These are phyloP conservation scores for Eutrema japonicum DNA, from an alignment of 345 rosid genomes.

Conservation along the genomic window DNA sequence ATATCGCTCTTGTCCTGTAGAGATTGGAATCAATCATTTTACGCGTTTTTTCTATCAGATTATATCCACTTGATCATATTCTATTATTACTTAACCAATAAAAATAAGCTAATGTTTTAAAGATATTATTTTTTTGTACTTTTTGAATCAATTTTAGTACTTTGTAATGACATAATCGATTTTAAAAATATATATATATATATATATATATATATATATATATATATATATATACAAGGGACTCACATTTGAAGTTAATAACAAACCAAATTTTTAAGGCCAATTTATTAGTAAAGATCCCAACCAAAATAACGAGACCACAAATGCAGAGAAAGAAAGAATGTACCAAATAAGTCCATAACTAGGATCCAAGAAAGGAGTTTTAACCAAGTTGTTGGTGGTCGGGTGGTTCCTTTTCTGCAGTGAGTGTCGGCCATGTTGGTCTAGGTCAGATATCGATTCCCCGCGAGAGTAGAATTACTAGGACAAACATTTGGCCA, in stretches of 20 bases:
- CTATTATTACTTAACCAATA: neutral
- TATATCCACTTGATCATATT: neutral
- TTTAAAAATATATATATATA: no score
- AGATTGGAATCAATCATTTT: neutral
- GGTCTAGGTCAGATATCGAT: no score
- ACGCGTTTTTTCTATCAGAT: slow-evolving; percentile 16
- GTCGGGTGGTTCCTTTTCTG: no score
- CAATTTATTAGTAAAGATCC: neutral
- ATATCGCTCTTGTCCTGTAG: neutral
- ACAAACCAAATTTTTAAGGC: slow-evolving; percentile 10
- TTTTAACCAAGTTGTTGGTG: neutral
- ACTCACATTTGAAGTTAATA: neutral
- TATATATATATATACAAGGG: no score
- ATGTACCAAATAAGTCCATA: slow-evolving; percentile 31
- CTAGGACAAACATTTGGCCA: no score
- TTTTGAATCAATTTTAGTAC: no score
- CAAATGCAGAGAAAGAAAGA: slow-evolving; percentile 8
- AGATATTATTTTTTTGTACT: no score
- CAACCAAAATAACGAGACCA: slow-evolving; percentile 24
- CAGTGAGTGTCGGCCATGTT: no score
- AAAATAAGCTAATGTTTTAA: neutral
- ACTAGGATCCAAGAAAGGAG: neutral
- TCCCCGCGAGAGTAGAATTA: no score
- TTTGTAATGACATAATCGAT: neutral
- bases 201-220: no score